Conservation (phyloP, 2,329 filamentous ascomycete genomes). For the Pseudogymnoascus sp. region DNA sequence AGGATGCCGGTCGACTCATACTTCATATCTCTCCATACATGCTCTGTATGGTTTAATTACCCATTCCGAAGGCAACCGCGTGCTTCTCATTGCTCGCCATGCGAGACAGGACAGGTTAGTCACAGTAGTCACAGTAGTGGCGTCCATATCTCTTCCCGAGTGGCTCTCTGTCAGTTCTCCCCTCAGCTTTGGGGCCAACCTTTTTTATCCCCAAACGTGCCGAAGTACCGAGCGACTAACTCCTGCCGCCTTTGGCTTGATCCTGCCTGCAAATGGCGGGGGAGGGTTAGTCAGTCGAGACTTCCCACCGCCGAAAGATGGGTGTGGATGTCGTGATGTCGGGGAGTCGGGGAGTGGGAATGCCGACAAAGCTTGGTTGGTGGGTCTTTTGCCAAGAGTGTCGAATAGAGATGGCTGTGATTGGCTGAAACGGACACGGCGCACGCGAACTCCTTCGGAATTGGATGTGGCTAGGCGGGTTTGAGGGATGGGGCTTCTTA, state of each 20-base stretch:
- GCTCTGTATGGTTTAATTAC: neutral
- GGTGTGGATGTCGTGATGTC: neutral
- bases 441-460: neutral
- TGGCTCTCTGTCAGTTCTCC: neutral
- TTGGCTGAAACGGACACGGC: neutral
- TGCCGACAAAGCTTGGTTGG: constrained; percentile 4
- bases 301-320: neutral
- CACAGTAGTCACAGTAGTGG: neutral
- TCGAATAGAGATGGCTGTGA: neutral
- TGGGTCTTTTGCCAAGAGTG: neutral
- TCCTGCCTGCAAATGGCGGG: neutral
- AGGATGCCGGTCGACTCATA: neutral
- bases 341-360: neutral
- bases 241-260: neutral
- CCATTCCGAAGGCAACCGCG: neutral
- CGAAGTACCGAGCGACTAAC: neutral
- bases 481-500: constrained; percentile 3
- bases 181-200: neutral
- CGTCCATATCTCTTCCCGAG: neutral
- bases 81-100: neutral
- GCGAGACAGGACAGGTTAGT: neutral
- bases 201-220: neutral
- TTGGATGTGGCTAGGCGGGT: neutral
- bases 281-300: neutral
- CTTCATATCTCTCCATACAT: neutral